Evolutionary conservation across 2,329 filamentous ascomycete species (phyloP).

Genomic region (Hypoxylon sp.): DNA sequence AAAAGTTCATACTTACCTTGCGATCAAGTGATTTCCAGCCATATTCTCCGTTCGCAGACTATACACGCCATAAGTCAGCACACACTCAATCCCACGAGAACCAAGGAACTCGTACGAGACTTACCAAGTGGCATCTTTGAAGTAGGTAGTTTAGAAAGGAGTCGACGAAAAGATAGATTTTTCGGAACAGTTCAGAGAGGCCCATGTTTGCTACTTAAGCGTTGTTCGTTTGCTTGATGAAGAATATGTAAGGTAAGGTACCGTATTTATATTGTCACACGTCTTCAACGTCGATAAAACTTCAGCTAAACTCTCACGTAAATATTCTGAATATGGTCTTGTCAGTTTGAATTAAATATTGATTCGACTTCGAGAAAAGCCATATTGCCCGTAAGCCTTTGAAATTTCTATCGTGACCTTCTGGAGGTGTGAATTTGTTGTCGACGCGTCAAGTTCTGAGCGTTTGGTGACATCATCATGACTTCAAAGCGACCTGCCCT

Average conservation of each 20-base stretch:
- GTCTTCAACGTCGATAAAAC: not conserved
- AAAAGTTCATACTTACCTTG: conserved; percentile 16
- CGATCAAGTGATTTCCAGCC: conserved; percentile 36
- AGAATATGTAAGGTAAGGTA: not conserved
- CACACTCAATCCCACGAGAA: not conserved
- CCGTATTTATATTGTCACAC: not conserved
- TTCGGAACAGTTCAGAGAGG: not conserved
- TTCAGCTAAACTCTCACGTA: not conserved
- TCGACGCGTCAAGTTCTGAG: not conserved
- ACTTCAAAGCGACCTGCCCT: conserved; percentile 11
- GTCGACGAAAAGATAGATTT: conserved; percentile 17
- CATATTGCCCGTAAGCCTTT: not conserved
- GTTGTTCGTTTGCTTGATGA: not conserved
- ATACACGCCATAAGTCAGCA: conserved; percentile 6
- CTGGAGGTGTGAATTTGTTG: not conserved
- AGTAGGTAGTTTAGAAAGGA: conserved; percentile 24
- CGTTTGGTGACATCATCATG: conserved; percentile 25
- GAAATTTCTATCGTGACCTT: not conserved
- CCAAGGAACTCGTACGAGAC: not conserved
- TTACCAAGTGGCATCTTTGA: conserved; percentile 19
- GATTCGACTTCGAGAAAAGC: not conserved
- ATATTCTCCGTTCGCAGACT: conserved; percentile 33
- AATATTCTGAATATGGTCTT: not conserved
- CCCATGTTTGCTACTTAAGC: conserved; percentile 2
- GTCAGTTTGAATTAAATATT: not conserved